phyloP scores from a whole-genome alignment of 306 rosid genomes.

The Phaseolus lunatus region DNA sequence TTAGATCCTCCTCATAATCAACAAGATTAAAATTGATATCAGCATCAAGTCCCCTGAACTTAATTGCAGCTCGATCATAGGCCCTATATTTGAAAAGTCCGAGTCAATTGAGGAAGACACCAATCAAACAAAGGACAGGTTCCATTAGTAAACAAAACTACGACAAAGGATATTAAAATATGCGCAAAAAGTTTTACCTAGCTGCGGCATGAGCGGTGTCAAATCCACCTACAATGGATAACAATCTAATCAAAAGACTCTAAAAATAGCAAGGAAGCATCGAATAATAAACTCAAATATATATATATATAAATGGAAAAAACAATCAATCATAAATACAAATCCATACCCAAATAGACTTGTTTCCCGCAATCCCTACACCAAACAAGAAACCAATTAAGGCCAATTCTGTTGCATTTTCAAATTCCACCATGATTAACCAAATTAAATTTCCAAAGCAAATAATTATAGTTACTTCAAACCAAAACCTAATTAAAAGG shows the following conservation, averaged over 20 bases:
- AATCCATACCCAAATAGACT: constrained; percentile 88
- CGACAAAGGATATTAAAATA: background rate
- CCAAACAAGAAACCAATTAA: constrained; percentile 33
- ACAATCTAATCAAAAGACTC: constrained; percentile 40
- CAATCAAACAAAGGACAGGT: background rate
- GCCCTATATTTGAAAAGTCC: constrained; percentile 66
- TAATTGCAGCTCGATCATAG: constrained; percentile 97
- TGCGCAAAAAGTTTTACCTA: constrained; percentile 60
- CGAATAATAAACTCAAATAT: constrained; percentile 30
- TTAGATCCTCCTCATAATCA: constrained; percentile 95
- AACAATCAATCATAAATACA: constrained; percentile 34
- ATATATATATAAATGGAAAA: background rate
- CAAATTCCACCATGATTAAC: background rate
- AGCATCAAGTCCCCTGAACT: constrained; percentile 97
- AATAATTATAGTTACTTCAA: constrained; percentile 16
- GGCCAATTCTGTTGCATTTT: constrained; percentile 3
- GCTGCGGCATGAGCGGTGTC: constrained; percentile 99
- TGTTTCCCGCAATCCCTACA: constrained; percentile 99
- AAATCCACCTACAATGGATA: constrained; percentile 81
- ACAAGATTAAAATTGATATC: constrained; percentile 89
- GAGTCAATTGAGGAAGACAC: constrained; percentile 39
- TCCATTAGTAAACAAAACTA: constrained; percentile 5
- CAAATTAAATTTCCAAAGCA: constrained; percentile 21
- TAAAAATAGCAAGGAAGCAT: constrained; percentile 49
- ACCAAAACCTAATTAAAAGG: constrained; percentile 3